Conservation (phyloP, 371 early-diverging fungal genomes). For the Mucor racemosus region DNA sequence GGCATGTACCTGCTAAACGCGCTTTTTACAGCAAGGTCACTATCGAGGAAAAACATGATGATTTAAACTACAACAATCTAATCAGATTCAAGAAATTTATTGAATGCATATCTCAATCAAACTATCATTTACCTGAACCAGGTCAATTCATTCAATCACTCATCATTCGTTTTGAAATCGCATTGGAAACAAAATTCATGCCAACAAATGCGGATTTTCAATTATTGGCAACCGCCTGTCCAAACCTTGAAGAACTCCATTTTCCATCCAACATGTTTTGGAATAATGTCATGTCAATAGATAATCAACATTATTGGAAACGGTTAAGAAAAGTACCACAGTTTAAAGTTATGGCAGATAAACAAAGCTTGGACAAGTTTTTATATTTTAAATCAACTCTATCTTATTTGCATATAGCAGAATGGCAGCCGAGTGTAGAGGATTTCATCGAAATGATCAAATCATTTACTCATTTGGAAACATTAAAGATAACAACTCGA, state of each 20-base stretch:
- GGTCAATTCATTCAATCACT: slow-evolving; percentile 12
- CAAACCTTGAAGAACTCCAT: slow-evolving; percentile 9
- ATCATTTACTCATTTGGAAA: slow-evolving; percentile 13
- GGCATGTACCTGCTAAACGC: slow-evolving; percentile 20
- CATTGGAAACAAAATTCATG: slow-evolving; percentile 15
- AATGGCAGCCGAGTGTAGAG: slow-evolving; percentile 8
- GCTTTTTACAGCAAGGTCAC: slow-evolving; percentile 8
- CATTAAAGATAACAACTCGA: slow-evolving; percentile 8
- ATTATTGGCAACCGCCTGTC: slow-evolving; percentile 13
- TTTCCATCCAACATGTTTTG: slow-evolving; percentile 24
- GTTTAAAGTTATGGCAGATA: neutral
- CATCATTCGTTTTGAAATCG: slow-evolving; percentile 10
- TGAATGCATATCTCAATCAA: neutral
- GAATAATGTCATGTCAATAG: slow-evolving; percentile 3
- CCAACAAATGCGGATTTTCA: slow-evolving; percentile 18
- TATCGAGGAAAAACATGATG: neutral
- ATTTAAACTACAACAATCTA: slow-evolving; percentile 1
- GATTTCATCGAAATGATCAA: slow-evolving; percentile 7
- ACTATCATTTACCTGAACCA: neutral
- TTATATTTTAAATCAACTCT: slow-evolving; percentile 4
- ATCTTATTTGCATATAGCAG: neutral
- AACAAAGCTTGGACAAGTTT: slow-evolving; percentile 3
- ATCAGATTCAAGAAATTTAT: slow-evolving; percentile 8
- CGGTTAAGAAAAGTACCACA: neutral
- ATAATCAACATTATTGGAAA: neutral